Conservation (phyloP, 129 eudicot genomes). For the Saposhnikovia divaricata region DNA sequence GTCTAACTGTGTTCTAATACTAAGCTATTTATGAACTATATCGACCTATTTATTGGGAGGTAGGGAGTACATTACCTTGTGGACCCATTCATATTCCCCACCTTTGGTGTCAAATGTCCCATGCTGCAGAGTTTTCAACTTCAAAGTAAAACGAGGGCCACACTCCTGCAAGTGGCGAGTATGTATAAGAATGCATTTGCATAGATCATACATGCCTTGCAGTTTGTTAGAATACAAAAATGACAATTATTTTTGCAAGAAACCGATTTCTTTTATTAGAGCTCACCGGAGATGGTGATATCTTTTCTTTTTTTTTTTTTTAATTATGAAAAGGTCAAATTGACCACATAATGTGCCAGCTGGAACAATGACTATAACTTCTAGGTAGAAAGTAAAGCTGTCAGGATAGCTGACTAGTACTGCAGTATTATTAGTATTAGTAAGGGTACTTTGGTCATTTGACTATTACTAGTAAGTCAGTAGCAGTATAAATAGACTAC, state of each 20-base stretch:
- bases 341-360: background rate
- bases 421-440: too few species aligned
- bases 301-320: too few species aligned
- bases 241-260: background rate
- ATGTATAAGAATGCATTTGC: background rate
- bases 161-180: conserved; percentile 57
- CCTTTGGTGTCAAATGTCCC: conserved; percentile 94
- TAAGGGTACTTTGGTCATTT: too few species aligned
- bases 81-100: conserved; percentile 94
- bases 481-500: too few species aligned
- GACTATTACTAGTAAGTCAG: too few species aligned
- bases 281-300: background rate
- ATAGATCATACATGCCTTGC: background rate
- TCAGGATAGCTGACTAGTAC: too few species aligned
- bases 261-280: background rate
- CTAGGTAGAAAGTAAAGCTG: background rate
- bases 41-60: background rate
- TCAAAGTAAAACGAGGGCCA: conserved; percentile 81
- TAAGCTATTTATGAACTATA: background rate
- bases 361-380: too few species aligned
- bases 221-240: background rate
- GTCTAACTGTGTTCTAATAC: background rate
- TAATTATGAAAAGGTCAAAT: background rate
- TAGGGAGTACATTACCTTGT: conserved; percentile 51
- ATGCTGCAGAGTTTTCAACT: conserved; percentile 69